Percentiles rank a stretch among this genome's conserved stretches.
Evolutionary conservation across 2,329 filamentous ascomycete genomes (phyloP).

Genomic region (Paramyrothecium roridum): DNA sequence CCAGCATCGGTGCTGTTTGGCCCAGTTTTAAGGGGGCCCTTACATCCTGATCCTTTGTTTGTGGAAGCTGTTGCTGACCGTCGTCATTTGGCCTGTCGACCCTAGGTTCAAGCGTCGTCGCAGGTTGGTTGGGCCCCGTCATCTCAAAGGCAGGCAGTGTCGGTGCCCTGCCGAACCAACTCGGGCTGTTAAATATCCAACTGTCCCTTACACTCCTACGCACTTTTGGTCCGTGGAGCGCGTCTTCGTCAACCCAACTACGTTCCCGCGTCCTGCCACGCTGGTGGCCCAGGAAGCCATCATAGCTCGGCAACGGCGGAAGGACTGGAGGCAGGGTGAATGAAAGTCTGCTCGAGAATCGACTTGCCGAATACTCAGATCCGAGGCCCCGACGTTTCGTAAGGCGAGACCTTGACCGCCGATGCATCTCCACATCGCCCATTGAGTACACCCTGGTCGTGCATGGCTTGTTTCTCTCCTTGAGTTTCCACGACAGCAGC

Average conservation of each 20-base stretch:
- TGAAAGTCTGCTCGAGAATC: conserved; percentile 24
- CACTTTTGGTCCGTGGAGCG: conserved; percentile 44
- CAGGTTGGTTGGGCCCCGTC: conserved; percentile 9
- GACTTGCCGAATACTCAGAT: conserved; percentile 13
- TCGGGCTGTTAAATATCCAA: conserved; percentile 25
- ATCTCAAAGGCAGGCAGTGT: conserved; percentile 31
- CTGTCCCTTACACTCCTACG: conserved; percentile 22
- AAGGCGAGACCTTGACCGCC: conserved; percentile 22
- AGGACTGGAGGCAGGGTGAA: conserved; percentile 24
- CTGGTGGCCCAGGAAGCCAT: conserved; percentile 22
- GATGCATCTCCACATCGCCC: conserved; percentile 12
- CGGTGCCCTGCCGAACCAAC: conserved; percentile 28
- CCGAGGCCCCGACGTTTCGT: conserved; percentile 24
- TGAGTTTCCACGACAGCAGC: conserved; percentile 35
- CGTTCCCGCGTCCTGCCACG: conserved; percentile 18
- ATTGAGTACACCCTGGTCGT: conserved; percentile 24
- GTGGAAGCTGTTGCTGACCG: conserved; percentile 8
- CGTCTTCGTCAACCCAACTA: conserved; percentile 50
- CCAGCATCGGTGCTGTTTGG: conserved; percentile 16
- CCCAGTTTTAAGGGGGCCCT: conserved; percentile 9
- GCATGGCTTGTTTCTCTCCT: background rate
- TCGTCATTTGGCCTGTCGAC: background rate
- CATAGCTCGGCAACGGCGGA: conserved; percentile 29
- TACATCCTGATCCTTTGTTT: conserved; percentile 12
- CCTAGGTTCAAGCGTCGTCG: too few species aligned